These are phyloP conservation scores for Eucalyptus paniculata DNA, from an alignment of 345 rosid species.

Conservation along the genomic window DNA sequence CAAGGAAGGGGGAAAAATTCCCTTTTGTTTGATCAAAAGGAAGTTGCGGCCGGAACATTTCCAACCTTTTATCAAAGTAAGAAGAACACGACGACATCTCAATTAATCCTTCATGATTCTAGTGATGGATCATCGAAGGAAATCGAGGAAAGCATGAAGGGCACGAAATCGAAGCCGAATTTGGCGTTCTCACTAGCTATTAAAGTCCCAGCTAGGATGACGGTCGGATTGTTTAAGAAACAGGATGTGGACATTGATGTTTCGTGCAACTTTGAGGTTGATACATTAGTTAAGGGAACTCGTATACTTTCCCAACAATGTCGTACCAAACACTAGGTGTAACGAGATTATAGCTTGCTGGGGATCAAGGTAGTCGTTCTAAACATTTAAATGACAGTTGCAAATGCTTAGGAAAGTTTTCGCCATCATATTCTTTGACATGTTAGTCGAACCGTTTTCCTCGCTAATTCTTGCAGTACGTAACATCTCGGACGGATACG, in stretches of 20 bases:
- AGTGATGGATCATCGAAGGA: background rate
- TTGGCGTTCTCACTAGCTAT: background rate
- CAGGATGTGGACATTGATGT: background rate
- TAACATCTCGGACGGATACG: background rate
- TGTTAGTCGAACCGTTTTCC: background rate
- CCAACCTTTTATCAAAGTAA: background rate
- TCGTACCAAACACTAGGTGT: background rate
- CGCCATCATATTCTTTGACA: background rate
- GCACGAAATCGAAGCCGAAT: background rate
- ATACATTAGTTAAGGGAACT: background rate
- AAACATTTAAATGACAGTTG: background rate
- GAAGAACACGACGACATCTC: background rate
- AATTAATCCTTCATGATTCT: background rate
- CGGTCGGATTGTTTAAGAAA: background rate
- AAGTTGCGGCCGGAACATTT: background rate
- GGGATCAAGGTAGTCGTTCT: background rate
- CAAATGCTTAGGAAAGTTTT: background rate
- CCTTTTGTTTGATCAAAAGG: background rate
- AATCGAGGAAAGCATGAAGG: background rate
- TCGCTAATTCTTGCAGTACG: background rate
- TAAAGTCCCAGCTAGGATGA: conserved; percentile 1
- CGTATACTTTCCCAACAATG: conserved; percentile 9
- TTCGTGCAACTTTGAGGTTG: conserved; percentile 1
- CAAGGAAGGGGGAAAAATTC: background rate
- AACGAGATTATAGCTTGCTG: background rate